Conservation (phyloP, 1,284 basidiomycete species). For the Phylloboletellus chloephorus region DNA sequence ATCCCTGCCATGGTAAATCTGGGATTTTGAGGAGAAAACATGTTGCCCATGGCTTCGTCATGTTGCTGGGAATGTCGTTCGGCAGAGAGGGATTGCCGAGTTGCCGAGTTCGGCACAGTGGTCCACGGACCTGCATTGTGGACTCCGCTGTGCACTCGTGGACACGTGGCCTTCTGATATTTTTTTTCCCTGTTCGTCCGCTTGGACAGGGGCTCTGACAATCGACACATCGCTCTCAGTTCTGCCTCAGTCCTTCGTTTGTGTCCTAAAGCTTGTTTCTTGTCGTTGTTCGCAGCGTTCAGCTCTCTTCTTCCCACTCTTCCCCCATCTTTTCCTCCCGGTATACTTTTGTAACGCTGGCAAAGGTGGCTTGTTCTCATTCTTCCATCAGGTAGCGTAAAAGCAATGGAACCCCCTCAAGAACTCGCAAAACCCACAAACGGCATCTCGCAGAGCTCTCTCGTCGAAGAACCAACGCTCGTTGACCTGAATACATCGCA, state of each 20-base stretch:
- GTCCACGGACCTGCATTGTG: constrained; percentile 26
- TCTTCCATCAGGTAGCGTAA: constrained; percentile 30
- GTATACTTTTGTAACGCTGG: constrained; percentile 12
- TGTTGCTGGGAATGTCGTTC: too few species aligned
- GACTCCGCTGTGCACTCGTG: constrained; percentile 19
- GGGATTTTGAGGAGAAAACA: background rate
- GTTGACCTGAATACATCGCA: constrained; percentile 24
- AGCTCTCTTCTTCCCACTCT: background rate
- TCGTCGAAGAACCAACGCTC: constrained; percentile 23
- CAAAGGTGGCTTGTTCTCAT: constrained; percentile 17
- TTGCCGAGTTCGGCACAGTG: constrained; percentile 19
- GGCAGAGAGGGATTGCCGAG: too few species aligned
- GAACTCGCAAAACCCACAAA: constrained; percentile 22
- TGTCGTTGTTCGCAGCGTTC: constrained; percentile 2
- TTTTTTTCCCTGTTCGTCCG: constrained; percentile 34
- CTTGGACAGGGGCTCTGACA: constrained; percentile 36
- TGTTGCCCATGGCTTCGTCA: too few species aligned
- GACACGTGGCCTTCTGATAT: constrained; percentile 32
- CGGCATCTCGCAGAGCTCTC: constrained; percentile 6
- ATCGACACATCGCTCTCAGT: constrained; percentile 31
- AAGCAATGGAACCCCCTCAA: constrained; percentile 30
- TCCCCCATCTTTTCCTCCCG: constrained; percentile 9
- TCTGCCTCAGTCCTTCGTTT: constrained; percentile 13
- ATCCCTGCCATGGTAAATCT: constrained; percentile 21
- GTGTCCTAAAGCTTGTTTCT: constrained; percentile 16